These are phyloP conservation scores for Chrysopogon serrulatus DNA, from an alignment of 176 grass and related monocot genomes.

Conservation along the genomic window DNA sequence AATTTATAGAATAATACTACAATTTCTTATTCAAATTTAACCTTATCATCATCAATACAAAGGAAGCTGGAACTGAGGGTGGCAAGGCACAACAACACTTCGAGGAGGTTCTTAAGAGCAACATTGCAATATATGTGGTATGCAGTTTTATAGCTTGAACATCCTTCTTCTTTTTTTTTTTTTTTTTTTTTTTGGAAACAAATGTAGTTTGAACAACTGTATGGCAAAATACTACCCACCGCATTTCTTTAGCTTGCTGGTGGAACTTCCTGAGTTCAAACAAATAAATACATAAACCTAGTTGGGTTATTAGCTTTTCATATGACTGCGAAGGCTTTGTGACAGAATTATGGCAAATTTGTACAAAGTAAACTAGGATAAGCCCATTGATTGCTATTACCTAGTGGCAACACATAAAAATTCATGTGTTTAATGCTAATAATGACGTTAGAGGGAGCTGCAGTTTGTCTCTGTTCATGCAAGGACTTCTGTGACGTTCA, in stretches of 20 bases:
- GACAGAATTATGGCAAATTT: not conserved
- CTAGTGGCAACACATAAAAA: not conserved
- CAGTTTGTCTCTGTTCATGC: not conserved
- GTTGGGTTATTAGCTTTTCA: not conserved
- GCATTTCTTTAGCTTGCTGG: constrained; percentile 10
- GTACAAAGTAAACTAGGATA: not conserved
- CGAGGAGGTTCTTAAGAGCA: constrained; percentile 96
- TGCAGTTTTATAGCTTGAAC: constrained; percentile 21
- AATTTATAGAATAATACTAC: not conserved
- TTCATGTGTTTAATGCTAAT: not conserved
- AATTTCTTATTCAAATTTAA: constrained; percentile 4
- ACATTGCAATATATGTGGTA: constrained; percentile 97
- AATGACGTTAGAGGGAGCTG: not conserved
- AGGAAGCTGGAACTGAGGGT: constrained; percentile 92
- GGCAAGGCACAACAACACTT: constrained; percentile 90
- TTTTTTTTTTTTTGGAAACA: not conserved
- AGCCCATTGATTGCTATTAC: not conserved
- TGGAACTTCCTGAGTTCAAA: not conserved
- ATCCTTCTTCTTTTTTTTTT: not conserved
- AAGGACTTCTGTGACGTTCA: not conserved
- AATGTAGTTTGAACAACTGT: too few relatives aligned
- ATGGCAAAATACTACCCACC: not conserved
- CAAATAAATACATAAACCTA: not conserved
- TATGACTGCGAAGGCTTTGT: not conserved
- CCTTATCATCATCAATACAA: constrained; percentile 18